These are phyloP conservation scores for Claviceps capensis DNA, from an alignment of 2,329 filamentous ascomycete genomes.

Conservation along the genomic window DNA sequence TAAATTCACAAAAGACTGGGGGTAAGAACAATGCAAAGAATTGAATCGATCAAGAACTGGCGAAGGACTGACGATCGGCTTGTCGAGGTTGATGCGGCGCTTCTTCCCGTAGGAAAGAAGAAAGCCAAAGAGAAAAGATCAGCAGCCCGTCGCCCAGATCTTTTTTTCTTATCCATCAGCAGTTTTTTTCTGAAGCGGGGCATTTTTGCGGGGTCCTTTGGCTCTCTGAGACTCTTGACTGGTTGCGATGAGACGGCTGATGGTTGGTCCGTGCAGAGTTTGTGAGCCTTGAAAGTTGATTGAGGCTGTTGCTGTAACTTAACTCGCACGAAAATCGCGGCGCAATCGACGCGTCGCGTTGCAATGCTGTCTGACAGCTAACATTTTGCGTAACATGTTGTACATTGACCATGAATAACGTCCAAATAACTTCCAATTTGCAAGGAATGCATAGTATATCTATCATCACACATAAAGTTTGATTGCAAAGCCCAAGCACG, in stretches of 20 bases:
- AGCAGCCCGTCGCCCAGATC: not conserved
- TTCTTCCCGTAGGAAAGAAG: slow-evolving; percentile 41
- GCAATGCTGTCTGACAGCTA: no score
- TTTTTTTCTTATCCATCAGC: not conserved
- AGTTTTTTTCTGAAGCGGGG: not conserved
- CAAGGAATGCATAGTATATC: no score
- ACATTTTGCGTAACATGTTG: no score
- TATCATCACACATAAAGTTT: no score
- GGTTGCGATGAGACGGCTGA: not conserved
- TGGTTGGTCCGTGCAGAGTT: not conserved
- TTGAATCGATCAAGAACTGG: slow-evolving; percentile 11
- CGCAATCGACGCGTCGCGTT: no score
- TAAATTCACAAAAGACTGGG: slow-evolving; percentile 12
- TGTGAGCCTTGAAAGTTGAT: no score
- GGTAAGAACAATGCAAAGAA: slow-evolving; percentile 11
- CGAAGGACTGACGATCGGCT: slow-evolving; percentile 17
- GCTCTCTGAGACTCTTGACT: not conserved
- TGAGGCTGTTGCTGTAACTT: no score
- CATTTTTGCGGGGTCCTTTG: not conserved
- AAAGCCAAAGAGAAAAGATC: slow-evolving; percentile 5
- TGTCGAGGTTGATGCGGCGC: slow-evolving; percentile 27
- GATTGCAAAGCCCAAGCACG: no score
- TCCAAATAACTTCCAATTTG: no score
- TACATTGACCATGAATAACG: no score
- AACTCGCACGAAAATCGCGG: no score